These are phyloP conservation scores for Macroventuria anomochaeta DNA, from an alignment of 2,329 filamentous ascomycete species.

Conservation along the genomic window DNA sequence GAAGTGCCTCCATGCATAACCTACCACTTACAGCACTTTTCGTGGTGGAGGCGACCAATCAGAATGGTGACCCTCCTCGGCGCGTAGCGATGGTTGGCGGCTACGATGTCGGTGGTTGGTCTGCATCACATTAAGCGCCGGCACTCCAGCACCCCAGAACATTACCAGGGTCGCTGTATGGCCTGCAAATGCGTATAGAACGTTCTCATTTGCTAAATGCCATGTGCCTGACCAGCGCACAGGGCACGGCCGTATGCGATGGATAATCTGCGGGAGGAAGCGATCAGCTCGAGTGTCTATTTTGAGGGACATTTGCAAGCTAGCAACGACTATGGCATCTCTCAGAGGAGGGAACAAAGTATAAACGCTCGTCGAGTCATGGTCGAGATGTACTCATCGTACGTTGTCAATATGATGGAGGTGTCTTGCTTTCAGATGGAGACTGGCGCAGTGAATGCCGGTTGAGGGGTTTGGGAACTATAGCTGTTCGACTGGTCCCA, in stretches of 20 bases:
- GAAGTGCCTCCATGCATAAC: constrained; percentile 40
- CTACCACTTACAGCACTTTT: constrained; percentile 35
- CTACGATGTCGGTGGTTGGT: constrained; percentile 48
- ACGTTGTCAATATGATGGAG: neutral
- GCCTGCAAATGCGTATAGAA: constrained; percentile 20
- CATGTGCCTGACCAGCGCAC: constrained; percentile 40
- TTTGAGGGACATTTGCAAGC: constrained; percentile 31
- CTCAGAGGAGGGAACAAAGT: neutral
- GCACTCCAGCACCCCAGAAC: constrained; percentile 38
- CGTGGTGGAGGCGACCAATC: constrained; percentile 40
- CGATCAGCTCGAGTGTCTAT: constrained; percentile 44
- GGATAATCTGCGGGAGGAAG: constrained; percentile 31
- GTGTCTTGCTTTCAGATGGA: neutral
- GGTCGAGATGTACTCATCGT: neutral
- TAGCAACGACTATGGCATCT: constrained; percentile 18
- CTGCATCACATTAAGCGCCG: constrained; percentile 45
- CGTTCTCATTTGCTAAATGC: constrained; percentile 36
- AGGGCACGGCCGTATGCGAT: constrained; percentile 43
- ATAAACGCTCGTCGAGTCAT: constrained; percentile 10
- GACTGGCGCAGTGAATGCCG: neutral
- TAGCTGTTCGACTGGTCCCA: too few species aligned
- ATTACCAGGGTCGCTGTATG: constrained; percentile 29
- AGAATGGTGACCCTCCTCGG: constrained; percentile 37
- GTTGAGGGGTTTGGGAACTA: too few species aligned
- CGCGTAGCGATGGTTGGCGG: constrained; percentile 44